Evolutionary conservation across 2,329 filamentous ascomycete species (phyloP), one percentile per base, ranked within the genome.

Genomic region (Fusarium albosuccineum): DNA sequence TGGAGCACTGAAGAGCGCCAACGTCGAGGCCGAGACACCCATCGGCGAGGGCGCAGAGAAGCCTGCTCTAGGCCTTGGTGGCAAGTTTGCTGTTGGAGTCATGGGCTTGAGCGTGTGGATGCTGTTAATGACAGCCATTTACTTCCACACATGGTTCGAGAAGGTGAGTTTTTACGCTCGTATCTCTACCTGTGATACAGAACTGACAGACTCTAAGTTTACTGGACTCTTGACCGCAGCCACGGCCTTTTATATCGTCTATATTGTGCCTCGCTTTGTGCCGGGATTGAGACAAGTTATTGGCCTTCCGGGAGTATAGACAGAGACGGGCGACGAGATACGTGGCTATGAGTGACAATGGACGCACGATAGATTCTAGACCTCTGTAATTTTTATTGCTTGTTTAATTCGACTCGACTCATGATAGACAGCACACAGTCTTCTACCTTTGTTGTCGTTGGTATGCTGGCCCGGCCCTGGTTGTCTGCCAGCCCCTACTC

Each of bases 141-240:
- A 95, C 84, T 99, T 99, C 75, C 96, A 99, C 79, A 99, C 96
- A 1, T 98, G 95, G 94, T 90, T 97, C 73, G 96, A 99, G 82
- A 99, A 98, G 91, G 91, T 92, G 73, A 74, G 85, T 76, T n/a
- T 16, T 5, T 0, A n/a, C 22, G 30, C 5, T 1, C 2, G 11
- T 9, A n/a, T 1, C 7, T 6, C 22, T 13, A 1, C 6, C 0
- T 13, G 9, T 4, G 9, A 2, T 16, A 30, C n/a, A 10, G 50
- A 52, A 54, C 75, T 79, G 59, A 78, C 68, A 11, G 29, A n/a
- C 9, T 6, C 5, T 40, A 22, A 86, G 86, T 71, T 87, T 72
- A 87, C 85, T 41, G 86, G 86, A 17, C 81, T 88, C 17, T 60
- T 86, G 17, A 81, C 85, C 7, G 84, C 86, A 2, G 55, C 80